phyloP scores from a whole-genome alignment of 805 yeast genomes.

The Wickerhamomyces kurtzmanii region DNA sequence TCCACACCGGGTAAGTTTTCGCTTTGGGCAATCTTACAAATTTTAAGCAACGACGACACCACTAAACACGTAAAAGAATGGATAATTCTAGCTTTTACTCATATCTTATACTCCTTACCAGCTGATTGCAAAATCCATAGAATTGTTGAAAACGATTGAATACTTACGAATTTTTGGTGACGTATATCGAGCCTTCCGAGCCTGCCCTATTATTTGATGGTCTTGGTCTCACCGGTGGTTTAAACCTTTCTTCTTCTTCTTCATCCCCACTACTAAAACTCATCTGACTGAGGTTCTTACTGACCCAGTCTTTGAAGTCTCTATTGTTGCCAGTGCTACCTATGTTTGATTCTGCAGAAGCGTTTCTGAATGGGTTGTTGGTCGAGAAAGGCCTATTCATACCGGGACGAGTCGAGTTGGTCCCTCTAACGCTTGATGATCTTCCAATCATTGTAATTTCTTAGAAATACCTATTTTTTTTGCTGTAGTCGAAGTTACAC shows the following conservation, averaged over 20 bases:
- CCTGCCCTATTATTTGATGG: slow-evolving; percentile 9
- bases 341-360: slow-evolving; percentile 21
- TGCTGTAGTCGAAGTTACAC: too few species aligned
- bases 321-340: slow-evolving; percentile 17
- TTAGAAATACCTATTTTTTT: too few species aligned
- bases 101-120: slow-evolving; percentile 1
- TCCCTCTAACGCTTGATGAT: too few species aligned
- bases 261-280: slow-evolving; percentile 34
- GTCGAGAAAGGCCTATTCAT: slow-evolving; percentile 48
- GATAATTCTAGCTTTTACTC: neutral
- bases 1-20: too few species aligned
- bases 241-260: slow-evolving; percentile 17
- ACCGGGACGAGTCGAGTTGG: too few species aligned
- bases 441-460: too few species aligned
- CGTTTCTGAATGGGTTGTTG: slow-evolving; percentile 65
- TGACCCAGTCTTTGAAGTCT: slow-evolving; percentile 52
- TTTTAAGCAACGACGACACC: too few species aligned
- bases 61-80: too few species aligned
- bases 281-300: slow-evolving; percentile 26
- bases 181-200: slow-evolving; percentile 6
- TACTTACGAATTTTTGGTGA: slow-evolving; percentile 4
- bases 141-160: neutral
- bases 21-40: too few species aligned
- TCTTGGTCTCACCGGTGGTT: slow-evolving; percentile 13
- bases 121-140: neutral